A percentile compares a stretch with the other conserved stretches of the same genome.
phyloP scores from a whole-genome alignment of 371 early-diverging fungal species.

The Lichtheimia corymbifera region DNA sequence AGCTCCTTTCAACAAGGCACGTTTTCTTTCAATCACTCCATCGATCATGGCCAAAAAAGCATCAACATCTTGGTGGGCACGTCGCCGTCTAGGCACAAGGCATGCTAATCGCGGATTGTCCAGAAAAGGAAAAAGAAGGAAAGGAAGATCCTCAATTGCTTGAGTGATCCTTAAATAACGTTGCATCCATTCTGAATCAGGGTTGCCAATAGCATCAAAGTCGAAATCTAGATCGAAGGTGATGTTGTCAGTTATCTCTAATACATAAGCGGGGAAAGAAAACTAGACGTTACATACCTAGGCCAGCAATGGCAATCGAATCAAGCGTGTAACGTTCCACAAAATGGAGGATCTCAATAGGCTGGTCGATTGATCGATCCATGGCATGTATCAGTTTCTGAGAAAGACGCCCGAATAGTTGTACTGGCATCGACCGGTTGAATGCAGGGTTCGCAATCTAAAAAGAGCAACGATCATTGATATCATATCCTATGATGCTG shows the following conservation, averaged over 20 bases:
- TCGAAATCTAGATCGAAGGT: slow-evolving; percentile 21
- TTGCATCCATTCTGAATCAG: slow-evolving; percentile 11
- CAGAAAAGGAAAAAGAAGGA: slow-evolving; percentile 21
- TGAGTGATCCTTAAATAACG: slow-evolving; percentile 17
- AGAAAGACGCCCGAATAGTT: slow-evolving; percentile 27
- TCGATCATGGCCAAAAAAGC: slow-evolving; percentile 37
- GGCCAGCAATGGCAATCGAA: slow-evolving; percentile 35
- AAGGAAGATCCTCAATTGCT: slow-evolving; percentile 16
- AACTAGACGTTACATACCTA: slow-evolving; percentile 28
- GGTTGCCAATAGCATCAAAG: slow-evolving; percentile 17
- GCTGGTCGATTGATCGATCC: slow-evolving; percentile 9
- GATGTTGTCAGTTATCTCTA: not conserved
- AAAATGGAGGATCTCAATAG: slow-evolving; percentile 17
- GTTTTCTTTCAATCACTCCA: slow-evolving; percentile 34
- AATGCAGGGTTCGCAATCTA: slow-evolving; percentile 44
- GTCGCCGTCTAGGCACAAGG: slow-evolving; percentile 29
- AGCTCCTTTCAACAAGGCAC: not conserved
- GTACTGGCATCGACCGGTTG: slow-evolving; percentile 37
- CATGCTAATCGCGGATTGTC: slow-evolving; percentile 7
- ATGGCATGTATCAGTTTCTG: slow-evolving; percentile 21
- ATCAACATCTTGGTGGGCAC: slow-evolving; percentile 28
- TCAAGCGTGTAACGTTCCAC: slow-evolving; percentile 37
- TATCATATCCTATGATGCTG: too few species aligned
- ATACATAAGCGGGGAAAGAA: not conserved
- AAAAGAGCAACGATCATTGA: not conserved